Evolutionary conservation across 169 alveolate genomes (phyloP).

Genomic region (Ichthyophthirius multifiliis): DNA sequence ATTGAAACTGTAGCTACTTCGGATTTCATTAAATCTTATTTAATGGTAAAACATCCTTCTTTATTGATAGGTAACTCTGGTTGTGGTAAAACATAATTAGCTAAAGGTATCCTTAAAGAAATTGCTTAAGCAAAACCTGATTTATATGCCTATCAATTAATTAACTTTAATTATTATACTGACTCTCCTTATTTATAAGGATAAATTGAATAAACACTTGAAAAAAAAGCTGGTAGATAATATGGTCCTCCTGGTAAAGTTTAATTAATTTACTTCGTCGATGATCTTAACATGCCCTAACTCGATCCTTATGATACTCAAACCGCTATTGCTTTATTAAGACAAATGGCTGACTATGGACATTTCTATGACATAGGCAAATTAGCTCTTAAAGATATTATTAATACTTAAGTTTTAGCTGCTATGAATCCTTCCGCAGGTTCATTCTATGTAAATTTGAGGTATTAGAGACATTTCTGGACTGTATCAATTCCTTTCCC

Average conservation of each 20-base stretch:
- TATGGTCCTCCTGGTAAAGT: constrained; percentile 94
- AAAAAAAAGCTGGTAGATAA: constrained; percentile 94
- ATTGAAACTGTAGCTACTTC: constrained; percentile 90
- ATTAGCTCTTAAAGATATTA: constrained; percentile 91
- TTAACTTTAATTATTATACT: constrained; percentile 93
- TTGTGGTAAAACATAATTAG: constrained; percentile 93
- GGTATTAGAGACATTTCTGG: constrained; percentile 95
- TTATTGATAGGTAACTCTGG: constrained; percentile 93
- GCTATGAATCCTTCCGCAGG: constrained; percentile 96
- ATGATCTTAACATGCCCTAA: constrained; percentile 96
- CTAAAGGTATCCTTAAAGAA: constrained; percentile 84
- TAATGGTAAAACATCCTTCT: constrained; percentile 84
- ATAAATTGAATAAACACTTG: constrained; percentile 87
- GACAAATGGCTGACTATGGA: constrained; percentile 92
- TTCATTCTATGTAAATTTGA: constrained; percentile 91
- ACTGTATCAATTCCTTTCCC: constrained; percentile 94
- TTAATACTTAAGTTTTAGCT: constrained; percentile 90
- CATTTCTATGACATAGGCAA: constrained; percentile 92
- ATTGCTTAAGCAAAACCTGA: constrained; percentile 74
- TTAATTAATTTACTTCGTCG: constrained; percentile 92
- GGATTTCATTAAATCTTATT: constrained; percentile 84
- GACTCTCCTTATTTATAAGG: constrained; percentile 91
- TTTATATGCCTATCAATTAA: constrained; percentile 67
- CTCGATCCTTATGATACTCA: constrained; percentile 95
- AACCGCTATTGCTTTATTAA: constrained; percentile 91